A percentile compares a stretch with the other conserved stretches of the same genome.
Conservation (phyloP, 2,329 filamentous ascomycete species). For the Fusarium tricinctum region DNA sequence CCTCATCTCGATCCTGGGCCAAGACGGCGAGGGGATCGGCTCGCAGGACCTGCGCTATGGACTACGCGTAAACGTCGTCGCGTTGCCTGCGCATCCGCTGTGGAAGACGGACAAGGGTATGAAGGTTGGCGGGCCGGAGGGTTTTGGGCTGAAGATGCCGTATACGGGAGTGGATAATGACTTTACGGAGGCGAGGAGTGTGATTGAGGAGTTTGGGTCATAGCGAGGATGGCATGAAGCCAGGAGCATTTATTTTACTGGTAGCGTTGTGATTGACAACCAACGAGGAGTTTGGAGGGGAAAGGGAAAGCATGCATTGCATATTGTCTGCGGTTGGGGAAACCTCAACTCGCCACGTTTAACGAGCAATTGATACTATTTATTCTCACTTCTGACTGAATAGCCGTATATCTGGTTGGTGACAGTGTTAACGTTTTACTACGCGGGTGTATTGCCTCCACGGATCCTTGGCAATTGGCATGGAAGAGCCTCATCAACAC, state of each 20-base stretch:
- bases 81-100: conserved; percentile 62
- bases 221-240: conserved; percentile 15
- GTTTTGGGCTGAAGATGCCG: conserved; percentile 52
- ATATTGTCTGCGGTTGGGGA: not conserved
- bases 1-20: conserved; percentile 55
- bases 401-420: too few species aligned
- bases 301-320: not conserved
- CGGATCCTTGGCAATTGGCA: not conserved
- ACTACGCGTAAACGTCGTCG: conserved; percentile 64
- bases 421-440: not conserved
- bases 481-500: not conserved
- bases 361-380: not conserved
- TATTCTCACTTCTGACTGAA: not conserved
- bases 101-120: conserved; percentile 60
- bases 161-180: conserved; percentile 49
- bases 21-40: conserved; percentile 64
- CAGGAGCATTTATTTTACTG: too few species aligned
- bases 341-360: not conserved
- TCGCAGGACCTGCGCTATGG: conserved; percentile 67
- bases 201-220: conserved; percentile 64
- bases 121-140: conserved; percentile 54
- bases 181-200: conserved; percentile 63
- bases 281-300: not conserved
- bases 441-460: too few species aligned
- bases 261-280: not conserved